A percentile compares a stretch with the other conserved stretches of the same genome.
phyloP scores from a whole-genome alignment of 2,329 filamentous ascomycete species.

The Talaromyces sp. region DNA sequence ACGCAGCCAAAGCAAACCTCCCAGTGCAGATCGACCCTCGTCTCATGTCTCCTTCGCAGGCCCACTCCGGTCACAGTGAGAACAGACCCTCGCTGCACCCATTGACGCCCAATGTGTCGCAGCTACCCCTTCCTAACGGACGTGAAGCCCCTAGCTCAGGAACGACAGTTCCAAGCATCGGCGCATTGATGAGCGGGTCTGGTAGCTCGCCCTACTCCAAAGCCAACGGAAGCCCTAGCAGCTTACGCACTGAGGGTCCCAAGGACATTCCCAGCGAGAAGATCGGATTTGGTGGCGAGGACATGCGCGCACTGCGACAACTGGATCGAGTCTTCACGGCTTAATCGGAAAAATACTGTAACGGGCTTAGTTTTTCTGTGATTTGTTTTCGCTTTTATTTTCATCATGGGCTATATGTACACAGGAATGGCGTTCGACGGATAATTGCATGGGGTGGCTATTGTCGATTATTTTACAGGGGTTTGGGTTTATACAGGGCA shows the following conservation, averaged over 20 bases:
- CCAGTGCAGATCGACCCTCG: conserved; percentile 24
- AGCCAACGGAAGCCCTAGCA: conserved; percentile 13
- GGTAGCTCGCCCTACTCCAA: conserved; percentile 19
- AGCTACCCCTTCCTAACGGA: conserved; percentile 18
- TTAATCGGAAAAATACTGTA: conserved; percentile 14
- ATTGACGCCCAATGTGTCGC: conserved; percentile 12
- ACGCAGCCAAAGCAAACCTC: conserved; percentile 13
- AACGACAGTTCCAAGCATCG: conserved; percentile 50
- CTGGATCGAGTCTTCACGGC: conserved; percentile 52
- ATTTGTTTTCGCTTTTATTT: neutral
- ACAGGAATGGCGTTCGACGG: conserved; percentile 7
- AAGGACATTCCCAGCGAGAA: conserved; percentile 54
- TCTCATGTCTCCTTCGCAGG: conserved; percentile 28
- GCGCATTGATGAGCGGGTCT: conserved; percentile 38
- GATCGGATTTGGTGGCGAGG: conserved; percentile 53
- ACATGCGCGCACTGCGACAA: conserved; percentile 59
- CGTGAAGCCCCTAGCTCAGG: conserved; percentile 23
- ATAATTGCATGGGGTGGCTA: conserved; percentile 7
- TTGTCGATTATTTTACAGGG: neutral
- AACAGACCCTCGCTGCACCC: conserved; percentile 19
- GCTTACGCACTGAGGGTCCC: conserved; percentile 30
- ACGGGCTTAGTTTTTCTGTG: neutral
- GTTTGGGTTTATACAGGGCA: conserved; percentile 5
- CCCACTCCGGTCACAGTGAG: conserved; percentile 12
- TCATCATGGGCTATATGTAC: conserved; percentile 1